Base-by-base conservation (phyloP, 495 filamentous ascomycete genomes). In the Penicillium waksmanii region DNA sequence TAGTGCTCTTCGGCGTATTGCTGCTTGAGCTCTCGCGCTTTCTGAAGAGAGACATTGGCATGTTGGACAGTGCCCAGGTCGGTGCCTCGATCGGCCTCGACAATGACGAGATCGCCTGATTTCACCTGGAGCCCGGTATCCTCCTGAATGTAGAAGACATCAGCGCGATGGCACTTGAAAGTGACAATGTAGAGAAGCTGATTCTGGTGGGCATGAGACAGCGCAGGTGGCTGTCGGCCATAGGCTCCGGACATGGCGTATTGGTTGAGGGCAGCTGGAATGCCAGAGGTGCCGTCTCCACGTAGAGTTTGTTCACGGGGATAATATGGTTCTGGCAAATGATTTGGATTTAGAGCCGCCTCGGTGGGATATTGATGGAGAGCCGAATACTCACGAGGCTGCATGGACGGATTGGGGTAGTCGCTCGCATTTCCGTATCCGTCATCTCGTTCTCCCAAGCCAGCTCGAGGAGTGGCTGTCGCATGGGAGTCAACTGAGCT, bases 121-220 rank as follows among this genome's bases (percentile, higher is more conserved):
- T 92, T 94, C 53, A 97, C 89, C 51, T 90, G 89, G 27, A 98
- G 81, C 2, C 96, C 96, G 12, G 93, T 97, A 46, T 92, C 92
- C 71, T 97, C 93, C 71, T 95, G 93, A 54, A 97, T 89, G 71
- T 96, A 97, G 71, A 97, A 98, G 18, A 98, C 91, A 66, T 97
- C 96, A 46, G 92, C 92, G 56, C 95, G 87, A 21, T 88, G 87
- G 68, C 92, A 96, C 68, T 98, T 98, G 81, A 98, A 98, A 3
- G 93, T 87, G 23, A 98, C 94, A 44, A 98, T 87, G 72, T 93
- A 94, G 35, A 97, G 77, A n/a, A 89, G 81, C 70, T 95, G 91
- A 62, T 90, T 91, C 59, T 89, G 88, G 57, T 88, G 87, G 8
- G 87, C 84, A 66, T 90, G 90, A 70, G 79, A 64, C 81, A 84